A percentile compares a stretch with the other conserved stretches of the same genome.
phyloP scores from a whole-genome alignment of 2,329 filamentous ascomycete species.

The Colletotrichum spaethianum region DNA sequence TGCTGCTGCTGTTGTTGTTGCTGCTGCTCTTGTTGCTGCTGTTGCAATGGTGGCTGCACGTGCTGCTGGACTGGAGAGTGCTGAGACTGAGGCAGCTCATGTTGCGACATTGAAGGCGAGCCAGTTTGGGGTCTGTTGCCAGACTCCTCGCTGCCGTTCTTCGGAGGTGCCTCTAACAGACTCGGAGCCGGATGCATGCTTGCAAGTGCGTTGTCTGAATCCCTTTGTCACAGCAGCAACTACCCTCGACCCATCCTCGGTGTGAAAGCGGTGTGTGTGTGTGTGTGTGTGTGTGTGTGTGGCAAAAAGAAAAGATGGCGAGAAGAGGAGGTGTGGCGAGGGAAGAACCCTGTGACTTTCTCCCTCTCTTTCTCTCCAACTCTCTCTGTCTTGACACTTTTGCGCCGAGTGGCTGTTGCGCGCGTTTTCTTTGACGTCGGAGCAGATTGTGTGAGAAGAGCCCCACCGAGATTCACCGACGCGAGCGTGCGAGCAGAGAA shows the following conservation, averaged over 20 bases:
- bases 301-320: slow-evolving; percentile 5
- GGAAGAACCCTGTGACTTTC: background rate
- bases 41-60: slow-evolving; percentile 25
- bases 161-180: slow-evolving; percentile 52
- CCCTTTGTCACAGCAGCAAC: slow-evolving; percentile 40
- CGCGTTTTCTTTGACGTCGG: slow-evolving; percentile 37
- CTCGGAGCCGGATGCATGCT: slow-evolving; percentile 58
- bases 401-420: slow-evolving; percentile 12
- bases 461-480: slow-evolving; percentile 45
- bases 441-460: slow-evolving; percentile 40
- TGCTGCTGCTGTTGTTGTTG: background rate
- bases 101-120: slow-evolving; percentile 41
- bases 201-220: slow-evolving; percentile 37
- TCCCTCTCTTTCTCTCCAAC: background rate
- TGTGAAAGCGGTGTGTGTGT: background rate
- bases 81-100: slow-evolving; percentile 35
- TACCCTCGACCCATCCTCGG: slow-evolving; percentile 38
- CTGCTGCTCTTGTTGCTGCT: slow-evolving; percentile 37
- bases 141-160: slow-evolving; percentile 45
- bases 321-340: slow-evolving; percentile 22
- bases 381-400: slow-evolving; percentile 4
- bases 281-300: slow-evolving; percentile 25
- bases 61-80: slow-evolving; percentile 36
- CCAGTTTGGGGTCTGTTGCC: slow-evolving; percentile 39
- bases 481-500: slow-evolving; percentile 37